phyloP scores from a whole-genome alignment of 2,329 filamentous ascomycete genomes.

The Hypoxylon sp. region DNA sequence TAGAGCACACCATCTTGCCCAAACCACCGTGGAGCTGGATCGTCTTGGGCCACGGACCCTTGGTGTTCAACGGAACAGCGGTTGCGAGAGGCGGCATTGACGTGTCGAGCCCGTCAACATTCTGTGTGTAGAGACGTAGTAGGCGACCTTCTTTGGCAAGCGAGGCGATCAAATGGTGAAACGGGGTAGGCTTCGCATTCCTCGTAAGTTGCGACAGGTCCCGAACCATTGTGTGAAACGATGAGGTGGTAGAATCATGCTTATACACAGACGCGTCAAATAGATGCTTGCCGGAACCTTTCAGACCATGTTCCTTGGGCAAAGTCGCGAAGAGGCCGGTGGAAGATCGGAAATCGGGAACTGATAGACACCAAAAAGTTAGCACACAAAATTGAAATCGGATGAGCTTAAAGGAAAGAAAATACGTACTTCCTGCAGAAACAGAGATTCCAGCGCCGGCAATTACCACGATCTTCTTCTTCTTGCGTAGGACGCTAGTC shows the following conservation, averaged over 20 bases:
- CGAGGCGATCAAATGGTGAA: constrained; percentile 93
- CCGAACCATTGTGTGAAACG: constrained; percentile 97
- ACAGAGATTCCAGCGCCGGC: constrained; percentile 98
- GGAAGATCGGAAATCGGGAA: constrained; percentile 95
- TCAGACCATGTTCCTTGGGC: constrained; percentile 88
- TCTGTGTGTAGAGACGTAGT: constrained; percentile 93
- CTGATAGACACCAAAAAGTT: constrained; percentile 57
- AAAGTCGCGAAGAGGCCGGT: constrained; percentile 89
- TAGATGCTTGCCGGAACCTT: constrained; percentile 92
- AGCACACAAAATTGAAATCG: constrained; percentile 29
- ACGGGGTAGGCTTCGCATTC: constrained; percentile 83
- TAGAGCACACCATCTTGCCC: constrained; percentile 96
- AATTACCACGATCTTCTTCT: constrained; percentile 96
- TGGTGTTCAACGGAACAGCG: constrained; percentile 81
- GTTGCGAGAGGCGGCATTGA: constrained; percentile 84
- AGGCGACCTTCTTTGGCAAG: constrained; percentile 88
- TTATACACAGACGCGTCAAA: constrained; percentile 99
- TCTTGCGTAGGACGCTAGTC: constrained; percentile 81
- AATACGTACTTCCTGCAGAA: constrained; percentile 78
- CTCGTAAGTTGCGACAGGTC: constrained; percentile 84
- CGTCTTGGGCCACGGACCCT: constrained; percentile 92
- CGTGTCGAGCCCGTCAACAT: constrained; percentile 95
- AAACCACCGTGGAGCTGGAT: constrained; percentile 95
- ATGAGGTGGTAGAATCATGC: constrained; percentile 86
- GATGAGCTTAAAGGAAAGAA: constrained; percentile 8